Evolutionary conservation across 805 yeast genomes (phyloP).

Genomic region (Torulaspora indica): DNA sequence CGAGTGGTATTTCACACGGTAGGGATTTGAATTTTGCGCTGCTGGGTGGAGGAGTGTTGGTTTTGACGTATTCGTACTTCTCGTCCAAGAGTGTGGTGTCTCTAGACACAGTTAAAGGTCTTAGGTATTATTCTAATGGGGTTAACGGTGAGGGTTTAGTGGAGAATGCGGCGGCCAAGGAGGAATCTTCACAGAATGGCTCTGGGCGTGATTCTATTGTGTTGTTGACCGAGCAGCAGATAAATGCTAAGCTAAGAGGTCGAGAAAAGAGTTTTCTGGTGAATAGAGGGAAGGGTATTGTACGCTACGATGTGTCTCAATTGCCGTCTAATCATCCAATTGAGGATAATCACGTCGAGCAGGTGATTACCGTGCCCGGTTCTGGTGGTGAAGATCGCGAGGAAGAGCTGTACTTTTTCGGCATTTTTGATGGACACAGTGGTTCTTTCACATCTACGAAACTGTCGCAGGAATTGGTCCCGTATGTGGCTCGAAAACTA

Average conservation of each 20-base stretch:
- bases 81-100: conserved; percentile 19
- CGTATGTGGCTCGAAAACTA: conserved; percentile 70
- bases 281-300: conserved; percentile 80
- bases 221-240: conserved; percentile 63
- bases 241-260: conserved; percentile 60
- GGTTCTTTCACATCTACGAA: conserved; percentile 93
- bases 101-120: conserved; percentile 29
- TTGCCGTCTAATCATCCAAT: conserved; percentile 88
- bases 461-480: conserved; percentile 72
- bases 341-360: conserved; percentile 89
- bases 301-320: conserved; percentile 85
- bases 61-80: conserved; percentile 19
- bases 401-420: conserved; percentile 88
- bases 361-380: conserved; percentile 65
- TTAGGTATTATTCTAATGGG: conserved; percentile 22
- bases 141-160: background rate
- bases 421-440: conserved; percentile 94
- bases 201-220: conserved; percentile 35
- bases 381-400: conserved; percentile 38
- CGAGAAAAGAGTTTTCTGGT: conserved; percentile 76
- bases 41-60: conserved; percentile 17
- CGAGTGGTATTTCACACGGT: conserved; percentile 6
- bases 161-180: background rate
- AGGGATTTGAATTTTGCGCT: conserved; percentile 16
- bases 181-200: background rate